Evolutionary conservation across 2,329 filamentous ascomycete genomes (phyloP).

Genomic region (Fusarium tjaetaba): DNA sequence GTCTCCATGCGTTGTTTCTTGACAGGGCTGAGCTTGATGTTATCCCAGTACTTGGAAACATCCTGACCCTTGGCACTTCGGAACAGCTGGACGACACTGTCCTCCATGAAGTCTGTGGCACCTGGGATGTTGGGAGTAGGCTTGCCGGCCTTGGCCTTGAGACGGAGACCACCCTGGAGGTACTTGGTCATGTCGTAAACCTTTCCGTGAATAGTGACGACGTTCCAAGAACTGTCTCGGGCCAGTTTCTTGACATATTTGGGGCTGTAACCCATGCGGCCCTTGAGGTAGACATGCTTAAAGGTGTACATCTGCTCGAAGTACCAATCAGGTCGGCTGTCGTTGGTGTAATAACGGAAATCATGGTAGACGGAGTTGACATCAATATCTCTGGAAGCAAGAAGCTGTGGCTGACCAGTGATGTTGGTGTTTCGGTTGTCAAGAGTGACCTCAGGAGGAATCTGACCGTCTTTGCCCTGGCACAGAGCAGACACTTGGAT

Average conservation of each 20-base stretch:
- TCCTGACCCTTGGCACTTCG: constrained; percentile 79
- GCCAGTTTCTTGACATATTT: constrained; percentile 79
- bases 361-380: constrained; percentile 87
- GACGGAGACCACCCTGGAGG: constrained; percentile 75
- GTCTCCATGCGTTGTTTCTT: constrained; percentile 75
- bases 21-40: constrained; percentile 66
- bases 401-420: constrained; percentile 71
- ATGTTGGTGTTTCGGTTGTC: constrained; percentile 85
- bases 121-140: constrained; percentile 56
- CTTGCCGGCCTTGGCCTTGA: constrained; percentile 66
- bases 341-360: constrained; percentile 85
- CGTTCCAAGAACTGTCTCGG: constrained; percentile 68
- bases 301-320: constrained; percentile 85
- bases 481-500: constrained; percentile 94
- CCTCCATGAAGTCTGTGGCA: constrained; percentile 83
- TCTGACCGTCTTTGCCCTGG: constrained; percentile 73
- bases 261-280: constrained; percentile 83
- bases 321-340: constrained; percentile 91
- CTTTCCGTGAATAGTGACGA: constrained; percentile 80
- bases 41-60: constrained; percentile 84
- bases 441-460: constrained; percentile 79
- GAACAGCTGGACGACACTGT: constrained; percentile 79
- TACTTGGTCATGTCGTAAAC: constrained; percentile 95
- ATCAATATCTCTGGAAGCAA: constrained; percentile 68
- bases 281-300: constrained; percentile 83